Evolutionary conservation across 73 alveolate species (phyloP).

Genomic region (Effrenium voratum): DNA sequence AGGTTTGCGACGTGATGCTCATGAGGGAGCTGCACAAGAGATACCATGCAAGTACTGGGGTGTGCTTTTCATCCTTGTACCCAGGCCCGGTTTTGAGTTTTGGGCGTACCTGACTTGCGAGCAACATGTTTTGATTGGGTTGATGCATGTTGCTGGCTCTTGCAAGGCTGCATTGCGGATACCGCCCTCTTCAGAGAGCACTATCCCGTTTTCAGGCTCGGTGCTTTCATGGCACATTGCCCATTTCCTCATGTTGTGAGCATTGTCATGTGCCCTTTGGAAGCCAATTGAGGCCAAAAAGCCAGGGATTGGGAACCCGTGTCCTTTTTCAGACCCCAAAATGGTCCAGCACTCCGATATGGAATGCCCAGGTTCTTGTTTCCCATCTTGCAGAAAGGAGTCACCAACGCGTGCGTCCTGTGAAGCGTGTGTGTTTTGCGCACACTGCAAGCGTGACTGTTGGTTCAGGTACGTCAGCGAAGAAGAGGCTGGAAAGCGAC

Average conservation of each 20-base stretch:
- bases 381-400: constrained; percentile 88
- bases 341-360: too few relatives aligned
- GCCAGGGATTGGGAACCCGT: too few relatives aligned
- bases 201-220: constrained; percentile 88
- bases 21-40: constrained; percentile 91
- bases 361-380: constrained; percentile 58
- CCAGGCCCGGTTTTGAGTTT: constrained; percentile 43
- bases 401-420: constrained; percentile 90
- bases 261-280: too few relatives aligned
- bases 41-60: constrained; percentile 44
- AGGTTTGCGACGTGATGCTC: constrained; percentile 90
- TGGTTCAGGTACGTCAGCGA: constrained; percentile 64
- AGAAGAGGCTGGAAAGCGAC: constrained; percentile 80
- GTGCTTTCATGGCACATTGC: too few relatives aligned
- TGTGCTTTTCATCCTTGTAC: constrained; percentile 45
- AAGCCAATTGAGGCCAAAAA: too few relatives aligned
- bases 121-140: too few relatives aligned
- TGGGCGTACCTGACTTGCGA: too few relatives aligned
- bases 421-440: not conserved
- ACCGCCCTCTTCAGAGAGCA: constrained; percentile 87
- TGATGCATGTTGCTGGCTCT: too few relatives aligned
- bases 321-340: too few relatives aligned
- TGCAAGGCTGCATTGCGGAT: constrained; percentile 72
- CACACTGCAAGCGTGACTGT: not conserved
- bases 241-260: too few relatives aligned